A percentile compares a stretch with the other conserved stretches of the same genome.
Evolutionary conservation across 108 stramenopile species (phyloP).

Genomic region (Conticribra weissflogii): DNA sequence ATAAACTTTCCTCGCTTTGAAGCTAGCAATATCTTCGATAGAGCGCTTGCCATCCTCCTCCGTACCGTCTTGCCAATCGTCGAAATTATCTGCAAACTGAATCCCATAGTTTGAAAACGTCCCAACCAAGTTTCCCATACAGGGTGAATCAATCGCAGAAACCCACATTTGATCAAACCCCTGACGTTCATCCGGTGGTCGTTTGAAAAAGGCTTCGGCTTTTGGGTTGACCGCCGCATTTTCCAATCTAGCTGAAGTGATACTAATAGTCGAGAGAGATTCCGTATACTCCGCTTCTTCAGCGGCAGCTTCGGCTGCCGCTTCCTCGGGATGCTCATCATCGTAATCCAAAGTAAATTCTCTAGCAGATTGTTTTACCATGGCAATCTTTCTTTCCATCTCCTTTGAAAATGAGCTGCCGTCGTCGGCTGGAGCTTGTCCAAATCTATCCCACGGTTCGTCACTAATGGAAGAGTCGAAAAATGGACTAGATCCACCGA

Average conservation of each 20-base stretch:
- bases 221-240: constrained; percentile 67
- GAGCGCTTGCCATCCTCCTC: constrained; percentile 63
- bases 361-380: constrained; percentile 33
- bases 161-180: constrained; percentile 86
- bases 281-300: constrained; percentile 63
- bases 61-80: constrained; percentile 71
- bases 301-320: constrained; percentile 21
- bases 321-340: constrained; percentile 50
- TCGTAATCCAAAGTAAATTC: constrained; percentile 51
- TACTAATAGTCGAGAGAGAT: constrained; percentile 53
- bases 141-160: constrained; percentile 74
- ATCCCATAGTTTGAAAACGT: constrained; percentile 82
- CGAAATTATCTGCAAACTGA: constrained; percentile 87
- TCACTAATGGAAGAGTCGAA: constrained; percentile 50
- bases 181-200: constrained; percentile 64
- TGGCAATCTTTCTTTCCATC: constrained; percentile 44
- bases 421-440: constrained; percentile 42
- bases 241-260: constrained; percentile 59
- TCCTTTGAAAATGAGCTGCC: constrained; percentile 32
- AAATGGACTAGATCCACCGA: constrained; percentile 49
- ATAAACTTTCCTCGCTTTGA: constrained; percentile 82
- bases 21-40: constrained; percentile 85
- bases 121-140: constrained; percentile 67
- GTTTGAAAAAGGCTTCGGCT: constrained; percentile 68
- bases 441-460: constrained; percentile 82